Evolutionary conservation across 2,329 filamentous ascomycete genomes (phyloP), one percentile per base, ranked within the genome.

Genomic region (Bipolaris gigantea): DNA sequence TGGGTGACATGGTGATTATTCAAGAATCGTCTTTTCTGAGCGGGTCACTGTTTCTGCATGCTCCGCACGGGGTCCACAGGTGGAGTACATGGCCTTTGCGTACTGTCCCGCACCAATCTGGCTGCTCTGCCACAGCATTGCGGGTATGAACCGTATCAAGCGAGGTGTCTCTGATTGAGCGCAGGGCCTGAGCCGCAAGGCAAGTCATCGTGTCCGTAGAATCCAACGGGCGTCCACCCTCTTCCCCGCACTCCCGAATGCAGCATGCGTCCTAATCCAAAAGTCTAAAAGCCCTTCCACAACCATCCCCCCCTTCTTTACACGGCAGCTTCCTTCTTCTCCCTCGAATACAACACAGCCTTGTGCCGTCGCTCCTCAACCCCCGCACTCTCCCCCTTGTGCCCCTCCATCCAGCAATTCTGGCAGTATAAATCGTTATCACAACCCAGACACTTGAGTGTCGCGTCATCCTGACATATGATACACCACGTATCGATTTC

Each of bases 351-450:
- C 58, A 82, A 82, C 45, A 88, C 83, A 59, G 87, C 88, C 60
- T 80, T 81, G 66, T 96, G 91, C 0, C 79, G 81, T 53, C 82
- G 79, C 71, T 92, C 89, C 54, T 92, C 89, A 43, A 83, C 86
- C 1, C 85, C 85, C 0, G 88, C 89, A 40, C 80, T 79, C 0
- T 86, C 85, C 0, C 89, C 87, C 32, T 84, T 77, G 66, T 95
- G 91, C 72, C 91, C 90, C 67, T 93, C 90, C 55, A 81, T 82
- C 90, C 90, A 96, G 77, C 91, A 95, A 15, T 83, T 78, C 19
- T 81, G 79, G 71, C 91, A 96, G 70, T 93, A 95, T 36, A 90
- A 77, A 60, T 92, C 83, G 1, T 77, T 78, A 48, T 80, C 85
- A 64, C 91, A 96, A 3, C 87, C 89, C 0, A 86, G 69, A 69